Evolutionary conservation across 805 yeast genomes (phyloP), one percentile per base, ranked within the genome.

Genomic region (Saturnispora silvae): DNA sequence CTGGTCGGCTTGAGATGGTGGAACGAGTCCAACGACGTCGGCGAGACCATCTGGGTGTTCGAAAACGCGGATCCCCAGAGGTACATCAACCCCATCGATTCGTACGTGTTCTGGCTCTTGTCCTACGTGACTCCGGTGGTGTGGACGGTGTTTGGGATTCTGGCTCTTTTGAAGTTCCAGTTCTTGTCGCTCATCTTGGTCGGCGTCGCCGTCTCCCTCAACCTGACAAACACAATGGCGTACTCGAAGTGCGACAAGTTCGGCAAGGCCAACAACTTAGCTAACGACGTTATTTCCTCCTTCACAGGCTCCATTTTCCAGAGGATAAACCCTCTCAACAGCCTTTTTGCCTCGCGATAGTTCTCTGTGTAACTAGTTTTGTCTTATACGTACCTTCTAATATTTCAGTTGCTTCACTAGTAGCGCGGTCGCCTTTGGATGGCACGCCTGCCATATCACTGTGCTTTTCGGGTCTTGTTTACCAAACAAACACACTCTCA

Each of bases 1-100:
- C 59, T 89, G 39, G 96, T 92, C 4, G 97, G 96, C 0, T 66
- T 92, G 45, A 69, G 94, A 45, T 89, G 98, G 98, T 89, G 97
- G 96, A 92, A 89, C 54, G 96, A 89, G 54, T 68, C 86, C 0
- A 64, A 70, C 20, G 65, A 62, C 15, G 56, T 68, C 7, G 84
- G 84, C 2, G 77, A 77, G 46, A 75, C 79, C 38, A 68, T 77
- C 10, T 84, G 94, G 94, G 94, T 85, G 16, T 84, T 84, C 51
- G 95, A 84, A 54, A 75, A 85, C 2, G 87, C 92, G 4, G 83
- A 82, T 51, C 81, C 82, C 6, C 60, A 63, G 31, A 62, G 81
- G 41, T 65, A 67, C 46, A 81, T 89, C 50, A 89, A 89, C 52
- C 95, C 95, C 22, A 82, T 92, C 34, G 97, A 89, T 54, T 80